Evolutionary conservation across 306 rosid species (phyloP).

Genomic region (Carpinus viminea): DNA sequence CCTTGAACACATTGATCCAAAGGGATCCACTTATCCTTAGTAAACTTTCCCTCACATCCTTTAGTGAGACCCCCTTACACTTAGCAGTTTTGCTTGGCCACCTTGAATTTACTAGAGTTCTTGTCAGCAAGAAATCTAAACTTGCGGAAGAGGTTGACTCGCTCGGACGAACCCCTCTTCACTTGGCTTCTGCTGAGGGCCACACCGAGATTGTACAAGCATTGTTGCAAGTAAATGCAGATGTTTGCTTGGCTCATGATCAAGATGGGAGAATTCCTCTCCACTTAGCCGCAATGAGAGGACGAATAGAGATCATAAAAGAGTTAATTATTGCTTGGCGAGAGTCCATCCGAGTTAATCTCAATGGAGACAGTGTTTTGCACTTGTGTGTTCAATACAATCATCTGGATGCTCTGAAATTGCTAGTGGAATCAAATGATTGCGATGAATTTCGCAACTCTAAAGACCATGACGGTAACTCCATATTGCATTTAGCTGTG

Average conservation of each 20-base stretch:
- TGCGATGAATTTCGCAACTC: neutral
- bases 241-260: neutral
- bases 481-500: no score
- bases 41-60: conserved; percentile 17
- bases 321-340: neutral
- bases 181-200: conserved; percentile 24
- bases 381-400: conserved; percentile 22
- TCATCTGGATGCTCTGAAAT: conserved; percentile 17
- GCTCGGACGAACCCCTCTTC: conserved; percentile 1
- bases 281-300: conserved; percentile 27
- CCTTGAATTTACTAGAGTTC: neutral
- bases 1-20: conserved; percentile 15
- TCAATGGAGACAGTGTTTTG: neutral
- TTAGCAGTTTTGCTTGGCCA: conserved; percentile 19
- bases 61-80: conserved; percentile 20
- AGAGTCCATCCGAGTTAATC: neutral
- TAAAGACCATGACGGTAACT: neutral
- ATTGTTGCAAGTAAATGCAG: neutral
- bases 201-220: conserved; percentile 7
- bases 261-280: conserved; percentile 23
- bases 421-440: conserved; percentile 4
- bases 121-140: neutral
- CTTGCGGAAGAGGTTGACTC: conserved; percentile 5
- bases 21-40: neutral
- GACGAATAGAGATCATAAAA: neutral